Conservation (phyloP, 208 protist genomes). For the Leishmania turanica region DNA sequence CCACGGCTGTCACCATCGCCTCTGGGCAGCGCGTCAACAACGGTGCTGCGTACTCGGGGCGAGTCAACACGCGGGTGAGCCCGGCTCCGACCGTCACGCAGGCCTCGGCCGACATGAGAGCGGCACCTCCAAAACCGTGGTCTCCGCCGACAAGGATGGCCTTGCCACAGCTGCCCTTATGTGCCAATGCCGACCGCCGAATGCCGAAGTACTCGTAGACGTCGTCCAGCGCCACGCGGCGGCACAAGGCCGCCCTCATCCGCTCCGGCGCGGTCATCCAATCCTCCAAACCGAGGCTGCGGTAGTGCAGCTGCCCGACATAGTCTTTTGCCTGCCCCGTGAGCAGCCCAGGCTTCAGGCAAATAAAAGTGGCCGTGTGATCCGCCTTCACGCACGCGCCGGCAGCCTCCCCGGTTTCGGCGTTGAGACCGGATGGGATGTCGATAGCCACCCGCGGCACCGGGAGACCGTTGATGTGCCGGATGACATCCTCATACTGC, state of each 20-base stretch:
- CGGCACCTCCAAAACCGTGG: slow-evolving; percentile 68
- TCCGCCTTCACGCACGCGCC: slow-evolving; percentile 70
- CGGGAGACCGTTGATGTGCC: slow-evolving; percentile 48
- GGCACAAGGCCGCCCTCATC: slow-evolving; percentile 31
- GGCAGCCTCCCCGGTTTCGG: slow-evolving; percentile 63
- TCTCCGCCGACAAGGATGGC: slow-evolving; percentile 77
- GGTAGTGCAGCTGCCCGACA: slow-evolving; percentile 79
- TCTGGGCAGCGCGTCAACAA: slow-evolving; percentile 81
- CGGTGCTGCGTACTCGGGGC: slow-evolving; percentile 49
- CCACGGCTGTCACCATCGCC: slow-evolving; percentile 52
- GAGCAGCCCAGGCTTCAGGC: slow-evolving; percentile 82
- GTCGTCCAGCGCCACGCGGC: slow-evolving; percentile 53
- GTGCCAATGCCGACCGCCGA: slow-evolving; percentile 33
- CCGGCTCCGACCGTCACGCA: slow-evolving; percentile 59
- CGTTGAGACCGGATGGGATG: slow-evolving; percentile 86
- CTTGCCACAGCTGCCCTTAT: slow-evolving; percentile 78
- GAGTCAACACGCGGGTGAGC: slow-evolving; percentile 70
- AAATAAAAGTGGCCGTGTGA: slow-evolving; percentile 82
- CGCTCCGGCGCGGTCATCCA: slow-evolving; percentile 50
- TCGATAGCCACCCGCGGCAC: slow-evolving; percentile 79
- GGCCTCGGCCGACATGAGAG: slow-evolving; percentile 82
- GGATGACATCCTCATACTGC: slow-evolving; percentile 68
- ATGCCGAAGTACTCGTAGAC: slow-evolving; percentile 40
- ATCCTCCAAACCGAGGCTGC: slow-evolving; percentile 50
- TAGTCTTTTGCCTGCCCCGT: slow-evolving; percentile 60